phyloP scores from a whole-genome alignment of 2,329 filamentous ascomycete genomes.

The Exophiala bonariae region DNA sequence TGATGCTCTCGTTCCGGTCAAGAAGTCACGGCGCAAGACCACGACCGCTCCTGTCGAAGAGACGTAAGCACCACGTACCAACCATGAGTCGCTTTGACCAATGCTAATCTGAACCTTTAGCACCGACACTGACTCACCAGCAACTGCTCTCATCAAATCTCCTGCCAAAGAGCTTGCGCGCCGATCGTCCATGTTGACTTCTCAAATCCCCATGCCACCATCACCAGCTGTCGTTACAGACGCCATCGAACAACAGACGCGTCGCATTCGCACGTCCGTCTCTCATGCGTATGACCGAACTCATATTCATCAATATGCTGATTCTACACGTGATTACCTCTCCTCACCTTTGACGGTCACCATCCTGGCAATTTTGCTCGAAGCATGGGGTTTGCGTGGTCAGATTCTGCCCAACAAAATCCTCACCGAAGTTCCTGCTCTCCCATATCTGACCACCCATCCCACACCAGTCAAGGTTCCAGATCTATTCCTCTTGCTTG shows the following conservation, averaged over 20 bases:
- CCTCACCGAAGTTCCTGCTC: constrained; percentile 66
- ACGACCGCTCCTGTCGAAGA: constrained; percentile 33
- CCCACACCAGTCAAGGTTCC: constrained; percentile 68
- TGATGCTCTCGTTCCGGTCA: constrained; percentile 35
- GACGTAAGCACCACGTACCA: constrained; percentile 34
- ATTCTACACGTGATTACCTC: constrained; percentile 66
- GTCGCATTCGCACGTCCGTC: constrained; percentile 60
- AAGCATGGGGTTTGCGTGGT: constrained; percentile 68
- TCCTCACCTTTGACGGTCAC: constrained; percentile 74
- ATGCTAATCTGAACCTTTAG: constrained; percentile 13
- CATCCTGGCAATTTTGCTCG: constrained; percentile 65
- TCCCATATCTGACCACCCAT: constrained; percentile 55
- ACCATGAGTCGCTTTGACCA: background rate
- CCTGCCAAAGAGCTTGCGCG: constrained; percentile 41
- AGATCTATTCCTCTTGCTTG: constrained; percentile 74
- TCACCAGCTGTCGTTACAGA: constrained; percentile 77
- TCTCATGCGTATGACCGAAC: constrained; percentile 61
- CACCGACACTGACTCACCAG: constrained; percentile 20
- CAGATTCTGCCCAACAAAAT: constrained; percentile 73
- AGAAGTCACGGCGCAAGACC: constrained; percentile 27
- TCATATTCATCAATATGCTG: constrained; percentile 65
- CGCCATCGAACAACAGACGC: constrained; percentile 67
- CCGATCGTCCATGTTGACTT: constrained; percentile 41
- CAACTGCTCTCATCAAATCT: constrained; percentile 21
- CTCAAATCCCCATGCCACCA: constrained; percentile 71